A percentile compares a stretch with the other conserved stretches of the same genome.
Conservation (phyloP, 345 rosid genomes). For the Aethionema arabicum region DNA sequence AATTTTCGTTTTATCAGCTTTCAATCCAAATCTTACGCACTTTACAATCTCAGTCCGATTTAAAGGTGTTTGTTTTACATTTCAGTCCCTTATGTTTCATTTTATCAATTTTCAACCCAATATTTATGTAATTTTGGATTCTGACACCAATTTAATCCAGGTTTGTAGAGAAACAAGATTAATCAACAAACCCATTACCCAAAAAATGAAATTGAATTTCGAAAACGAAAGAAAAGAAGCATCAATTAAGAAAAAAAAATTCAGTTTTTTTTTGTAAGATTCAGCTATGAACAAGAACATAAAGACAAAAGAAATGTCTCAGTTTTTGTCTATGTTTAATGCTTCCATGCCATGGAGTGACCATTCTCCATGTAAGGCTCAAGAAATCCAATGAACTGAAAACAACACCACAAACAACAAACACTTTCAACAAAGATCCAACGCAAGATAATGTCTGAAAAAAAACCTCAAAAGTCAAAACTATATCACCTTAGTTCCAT, state of each 20-base stretch:
- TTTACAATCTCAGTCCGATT: too few species aligned
- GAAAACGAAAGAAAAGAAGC: not conserved
- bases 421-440: slow-evolving; percentile 1
- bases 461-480: not conserved
- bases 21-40: too few species aligned
- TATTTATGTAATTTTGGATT: not conserved
- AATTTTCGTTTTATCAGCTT: not conserved
- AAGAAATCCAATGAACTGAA: slow-evolving; percentile 83
- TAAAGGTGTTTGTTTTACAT: not conserved
- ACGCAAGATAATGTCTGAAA: not conserved
- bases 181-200: not conserved
- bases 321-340: slow-evolving; percentile 27
- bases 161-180: not conserved
- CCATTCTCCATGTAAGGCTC: slow-evolving; percentile 80
- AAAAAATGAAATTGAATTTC: not conserved
- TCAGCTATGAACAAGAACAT: not conserved
- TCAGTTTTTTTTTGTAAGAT: not conserved
- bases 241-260: not conserved
- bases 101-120: not conserved
- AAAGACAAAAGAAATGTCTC: slow-evolving; percentile 1
- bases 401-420: slow-evolving; percentile 23
- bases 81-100: slow-evolving; percentile 4
- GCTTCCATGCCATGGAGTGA: slow-evolving; percentile 69
- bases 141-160: not conserved
- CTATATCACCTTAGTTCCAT: slow-evolving; percentile 62